Evolutionary conservation across 2,329 filamentous ascomycete species (phyloP).

Genomic region (Apiospora arundinis): DNA sequence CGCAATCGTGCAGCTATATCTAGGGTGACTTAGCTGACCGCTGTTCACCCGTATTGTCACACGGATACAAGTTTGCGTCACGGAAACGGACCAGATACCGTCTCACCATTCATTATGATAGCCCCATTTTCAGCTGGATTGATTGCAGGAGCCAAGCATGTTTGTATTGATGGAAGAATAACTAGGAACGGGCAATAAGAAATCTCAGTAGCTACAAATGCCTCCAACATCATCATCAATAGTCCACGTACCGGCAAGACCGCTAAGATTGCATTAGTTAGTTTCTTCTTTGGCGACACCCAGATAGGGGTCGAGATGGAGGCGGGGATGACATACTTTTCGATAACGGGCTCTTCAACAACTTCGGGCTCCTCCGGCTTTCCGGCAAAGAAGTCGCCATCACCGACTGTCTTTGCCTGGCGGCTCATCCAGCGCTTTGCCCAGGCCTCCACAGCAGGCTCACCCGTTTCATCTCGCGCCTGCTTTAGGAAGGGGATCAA

Average conservation of each 20-base stretch:
- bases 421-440: conserved; percentile 63
- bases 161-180: not conserved
- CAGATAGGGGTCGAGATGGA: conserved; percentile 39
- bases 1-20: not conserved
- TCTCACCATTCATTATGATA: not conserved
- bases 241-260: conserved; percentile 86
- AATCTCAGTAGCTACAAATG: conserved; percentile 57
- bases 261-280: conserved; percentile 49
- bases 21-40: not conserved
- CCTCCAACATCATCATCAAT: conserved; percentile 80
- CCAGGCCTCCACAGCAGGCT: conserved; percentile 80
- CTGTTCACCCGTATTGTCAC: not conserved
- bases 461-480: conserved; percentile 92
- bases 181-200: not conserved
- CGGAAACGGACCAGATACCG: not conserved
- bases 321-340: conserved; percentile 28
- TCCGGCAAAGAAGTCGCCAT: conserved; percentile 63
- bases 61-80: not conserved
- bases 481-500: conserved; percentile 97
- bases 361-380: conserved; percentile 52
- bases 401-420: conserved; percentile 54
- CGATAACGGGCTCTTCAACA: conserved; percentile 38
- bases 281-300: conserved; percentile 41
- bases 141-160: not conserved
- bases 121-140: not conserved